Base-by-base conservation (phyloP, 495 filamentous ascomycete genomes). In the Neurospora sp. region DNA sequence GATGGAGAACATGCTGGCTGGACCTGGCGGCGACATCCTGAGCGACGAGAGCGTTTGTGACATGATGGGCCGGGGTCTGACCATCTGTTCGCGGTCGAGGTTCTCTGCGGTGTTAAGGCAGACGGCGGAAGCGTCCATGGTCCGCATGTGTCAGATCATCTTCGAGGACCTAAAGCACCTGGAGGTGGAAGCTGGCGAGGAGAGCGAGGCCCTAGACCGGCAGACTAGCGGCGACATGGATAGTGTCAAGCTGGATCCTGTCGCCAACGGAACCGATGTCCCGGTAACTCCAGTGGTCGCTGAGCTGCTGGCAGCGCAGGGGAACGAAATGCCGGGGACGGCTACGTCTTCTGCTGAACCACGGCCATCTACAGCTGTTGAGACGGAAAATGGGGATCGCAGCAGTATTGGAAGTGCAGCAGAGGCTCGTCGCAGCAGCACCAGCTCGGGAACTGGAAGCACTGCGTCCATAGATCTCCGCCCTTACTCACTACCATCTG, bases 51-150 rank as follows among this genome's bases (percentile, higher is more conserved):
- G 94, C 79, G 93, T 99, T 13, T 99, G 96, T 78, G 93, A 97
- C 79, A 98, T 99, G 96, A 98, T 99, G 96, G 96, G 97, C 81
- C 94, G 93, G 5, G 96, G 94, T 5, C 81, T 99, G 74, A 97
- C 94, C 80, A 98, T 99, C 88, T 99, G 96, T 83, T 98, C 94
- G 72, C 94, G 98, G 82, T 89, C 90, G 72, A 89, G 94, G 70
- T 88, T 99, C 70, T 97, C 96, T 21, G 96, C 98, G 77, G 89
- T 98, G 11, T 85, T 99, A 21, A 88, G 94, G 71, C 88, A 94
- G 74, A 95, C 94, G 31, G 96, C 96, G 2, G 96, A 99, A 80
- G 96, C 97, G 81, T 91, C 93, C 72, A 98, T 98, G 96, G 91
- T 97, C 71, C 92, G 92, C 74, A 99, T 99, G 95, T 97, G 95